Conservation (phyloP, 352 stramenopile genomes). For the Globisporangium mamillatum region DNA sequence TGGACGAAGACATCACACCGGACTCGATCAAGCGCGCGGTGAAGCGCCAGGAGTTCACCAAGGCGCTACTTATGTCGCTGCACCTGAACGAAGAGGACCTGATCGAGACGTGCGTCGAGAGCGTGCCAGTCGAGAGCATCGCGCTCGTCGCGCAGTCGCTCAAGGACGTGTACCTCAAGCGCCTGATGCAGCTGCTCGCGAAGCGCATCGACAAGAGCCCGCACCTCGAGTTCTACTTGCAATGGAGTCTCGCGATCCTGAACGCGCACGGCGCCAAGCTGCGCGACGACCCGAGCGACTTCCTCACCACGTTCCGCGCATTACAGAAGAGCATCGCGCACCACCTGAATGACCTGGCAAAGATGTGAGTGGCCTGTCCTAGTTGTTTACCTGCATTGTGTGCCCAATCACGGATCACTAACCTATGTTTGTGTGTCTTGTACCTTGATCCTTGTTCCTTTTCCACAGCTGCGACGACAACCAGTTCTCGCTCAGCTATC, state of each 20-base stretch:
- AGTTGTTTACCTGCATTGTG: neutral
- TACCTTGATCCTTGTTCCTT: neutral
- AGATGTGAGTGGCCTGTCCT: slow-evolving; percentile 58
- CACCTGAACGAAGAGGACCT: slow-evolving; percentile 96
- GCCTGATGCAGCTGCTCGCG: slow-evolving; percentile 91
- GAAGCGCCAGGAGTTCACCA: slow-evolving; percentile 84
- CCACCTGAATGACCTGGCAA: slow-evolving; percentile 82
- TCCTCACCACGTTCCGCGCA: slow-evolving; percentile 78
- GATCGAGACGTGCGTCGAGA: slow-evolving; percentile 91
- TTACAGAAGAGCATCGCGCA: slow-evolving; percentile 85
- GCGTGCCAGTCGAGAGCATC: slow-evolving; percentile 88
- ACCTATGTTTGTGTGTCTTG: slow-evolving; percentile 15
- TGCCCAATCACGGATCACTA: slow-evolving; percentile 4
- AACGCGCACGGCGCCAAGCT: slow-evolving; percentile 91
- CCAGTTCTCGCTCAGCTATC: slow-evolving; percentile 86
- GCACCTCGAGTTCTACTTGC: slow-evolving; percentile 98
- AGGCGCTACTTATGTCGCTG: slow-evolving; percentile 95
- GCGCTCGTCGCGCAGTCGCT: slow-evolving; percentile 89
- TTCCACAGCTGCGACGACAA: slow-evolving; percentile 82
- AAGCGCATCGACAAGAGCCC: slow-evolving; percentile 91
- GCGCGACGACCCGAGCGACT: slow-evolving; percentile 71
- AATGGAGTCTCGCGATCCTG: slow-evolving; percentile 94
- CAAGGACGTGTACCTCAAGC: slow-evolving; percentile 89
- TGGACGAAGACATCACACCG: slow-evolving; percentile 98
- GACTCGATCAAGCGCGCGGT: slow-evolving; percentile 89